A percentile compares a stretch with the other conserved stretches of the same genome.
Evolutionary conservation across 2,329 filamentous ascomycete genomes (phyloP).

Genomic region (Neonectria ditissima): DNA sequence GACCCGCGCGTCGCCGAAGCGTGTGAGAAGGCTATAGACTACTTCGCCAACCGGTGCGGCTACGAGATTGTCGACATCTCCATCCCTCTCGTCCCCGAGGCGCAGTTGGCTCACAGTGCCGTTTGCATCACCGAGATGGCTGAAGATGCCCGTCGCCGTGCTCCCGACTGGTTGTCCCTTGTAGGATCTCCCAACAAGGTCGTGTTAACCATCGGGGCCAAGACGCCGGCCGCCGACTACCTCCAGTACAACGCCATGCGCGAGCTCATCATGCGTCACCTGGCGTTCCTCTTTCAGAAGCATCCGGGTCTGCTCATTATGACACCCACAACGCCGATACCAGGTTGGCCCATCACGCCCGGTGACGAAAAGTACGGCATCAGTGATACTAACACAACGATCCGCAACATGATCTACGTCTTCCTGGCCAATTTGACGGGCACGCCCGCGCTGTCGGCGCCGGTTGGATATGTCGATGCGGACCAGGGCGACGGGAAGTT

Average conservation of each 20-base stretch:
- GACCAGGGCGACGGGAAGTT: slow-evolving; percentile 68
- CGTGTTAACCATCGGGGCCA: slow-evolving; percentile 72
- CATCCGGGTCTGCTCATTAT: slow-evolving; percentile 83
- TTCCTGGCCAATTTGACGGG: slow-evolving; percentile 88
- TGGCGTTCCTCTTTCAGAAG: slow-evolving; percentile 75
- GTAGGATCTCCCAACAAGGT: slow-evolving; percentile 77
- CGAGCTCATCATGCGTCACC: slow-evolving; percentile 81
- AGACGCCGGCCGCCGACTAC: slow-evolving; percentile 76
- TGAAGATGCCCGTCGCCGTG: slow-evolving; percentile 57
- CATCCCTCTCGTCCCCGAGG: slow-evolving; percentile 76
- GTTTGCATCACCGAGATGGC: slow-evolving; percentile 81
- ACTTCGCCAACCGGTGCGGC: slow-evolving; percentile 63
- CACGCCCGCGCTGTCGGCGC: slow-evolving; percentile 78
- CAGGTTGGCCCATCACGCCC: slow-evolving; percentile 75
- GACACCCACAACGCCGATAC: slow-evolving; percentile 80
- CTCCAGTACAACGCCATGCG: slow-evolving; percentile 80
- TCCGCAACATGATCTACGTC: slow-evolving; percentile 87
- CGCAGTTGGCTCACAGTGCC: slow-evolving; percentile 80
- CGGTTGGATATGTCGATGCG: slow-evolving; percentile 77
- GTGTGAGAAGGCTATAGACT: slow-evolving; percentile 72
- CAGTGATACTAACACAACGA: slow-evolving; percentile 76
- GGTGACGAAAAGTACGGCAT: slow-evolving; percentile 77
- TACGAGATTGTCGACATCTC: slow-evolving; percentile 68
- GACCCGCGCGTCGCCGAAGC: slow-evolving; percentile 71
- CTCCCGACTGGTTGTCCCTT: slow-evolving; percentile 62